Conservation (phyloP, 192 early-diverging fungal genomes). For the Jimgerdemannia lactiflua region DNA sequence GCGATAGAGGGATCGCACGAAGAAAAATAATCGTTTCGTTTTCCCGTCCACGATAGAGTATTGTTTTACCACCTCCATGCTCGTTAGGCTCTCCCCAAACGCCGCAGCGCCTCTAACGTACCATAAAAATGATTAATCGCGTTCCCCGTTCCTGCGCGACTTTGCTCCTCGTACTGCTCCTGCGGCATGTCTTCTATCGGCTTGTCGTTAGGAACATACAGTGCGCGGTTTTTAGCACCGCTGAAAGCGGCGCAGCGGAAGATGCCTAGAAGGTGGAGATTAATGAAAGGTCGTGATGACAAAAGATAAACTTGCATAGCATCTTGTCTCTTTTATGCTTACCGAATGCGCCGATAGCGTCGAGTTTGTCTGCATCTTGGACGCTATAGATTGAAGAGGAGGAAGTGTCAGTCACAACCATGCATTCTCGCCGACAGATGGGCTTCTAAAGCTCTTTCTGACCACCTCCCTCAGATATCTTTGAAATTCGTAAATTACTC, state of each 20-base stretch:
- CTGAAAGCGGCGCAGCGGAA: constrained; percentile 67
- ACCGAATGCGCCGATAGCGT: constrained; percentile 75
- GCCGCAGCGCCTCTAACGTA: constrained; percentile 27
- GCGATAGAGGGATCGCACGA: constrained; percentile 4
- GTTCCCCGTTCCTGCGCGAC: constrained; percentile 41
- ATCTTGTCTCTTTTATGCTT: constrained; percentile 1
- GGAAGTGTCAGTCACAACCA: not conserved
- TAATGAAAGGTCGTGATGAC: not conserved
- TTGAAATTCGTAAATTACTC: too few species aligned
- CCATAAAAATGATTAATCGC: constrained; percentile 68
- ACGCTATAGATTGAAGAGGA: constrained; percentile 34
- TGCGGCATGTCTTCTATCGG: constrained; percentile 52
- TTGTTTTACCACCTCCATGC: too few species aligned
- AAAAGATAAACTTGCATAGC: not conserved
- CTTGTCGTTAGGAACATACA: constrained; percentile 52
- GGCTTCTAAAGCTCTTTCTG: too few species aligned
- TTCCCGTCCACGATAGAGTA: too few species aligned
- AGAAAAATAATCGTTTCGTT: not conserved
- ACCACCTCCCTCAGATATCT: too few species aligned
- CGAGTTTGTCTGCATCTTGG: constrained; percentile 71
- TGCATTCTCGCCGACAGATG: too few species aligned
- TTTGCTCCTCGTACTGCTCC: constrained; percentile 54
- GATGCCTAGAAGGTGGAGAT: constrained; percentile 45
- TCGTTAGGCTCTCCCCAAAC: too few species aligned
- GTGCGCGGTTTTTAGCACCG: constrained; percentile 57